Base-by-base conservation (phyloP, 495 filamentous ascomycete species). In the Letharia columbiana region DNA sequence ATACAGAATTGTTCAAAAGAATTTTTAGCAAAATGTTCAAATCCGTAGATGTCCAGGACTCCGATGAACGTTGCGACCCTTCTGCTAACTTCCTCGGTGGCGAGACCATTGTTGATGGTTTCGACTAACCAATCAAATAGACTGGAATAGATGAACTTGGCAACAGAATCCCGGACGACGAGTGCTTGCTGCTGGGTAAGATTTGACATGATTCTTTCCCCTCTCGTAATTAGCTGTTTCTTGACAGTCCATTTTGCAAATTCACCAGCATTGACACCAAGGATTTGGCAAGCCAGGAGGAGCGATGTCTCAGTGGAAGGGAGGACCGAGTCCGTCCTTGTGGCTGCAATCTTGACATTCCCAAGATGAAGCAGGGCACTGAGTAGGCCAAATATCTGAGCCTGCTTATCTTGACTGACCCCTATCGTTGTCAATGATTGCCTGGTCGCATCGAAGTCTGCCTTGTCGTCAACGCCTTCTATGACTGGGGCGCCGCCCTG, bases 1-100 rank as follows among this genome's bases (percentile, higher is more conserved):
- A 99, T 99, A 75, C 94, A 99, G 76, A 99, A 99, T 75, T 99
- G 94, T 77, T 99, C 94, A 71, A 99, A 99, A 12, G 95, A 98
- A 80, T 99, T 99, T 80, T 96, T 97, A 61, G 95, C 93, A 72
- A 99, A 99, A 77, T 99, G 94, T 76, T 99, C 94, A 75, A 99
- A 99, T 54, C 94, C 94, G 80, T 99, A 99, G 70, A 99, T 99
- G 90, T 99, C 94, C 63, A 99, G 85, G 47, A 99, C 94, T 71
- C 94, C 94, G 70, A 99, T 99, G 78, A 99, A 99, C n/a, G 90
- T 92, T 68, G 79, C 83, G 60, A 95, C 91, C 45, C 88, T 84
- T 70, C 79, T 84, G 37, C 96, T 76, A 45, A 98, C 91, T 68
- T 91, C 89, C 49, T 96, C 91, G 11, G 92, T 91, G 15, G 94